Conservation (phyloP, 2,329 filamentous ascomycete species). For the Fusarium napiforme region DNA sequence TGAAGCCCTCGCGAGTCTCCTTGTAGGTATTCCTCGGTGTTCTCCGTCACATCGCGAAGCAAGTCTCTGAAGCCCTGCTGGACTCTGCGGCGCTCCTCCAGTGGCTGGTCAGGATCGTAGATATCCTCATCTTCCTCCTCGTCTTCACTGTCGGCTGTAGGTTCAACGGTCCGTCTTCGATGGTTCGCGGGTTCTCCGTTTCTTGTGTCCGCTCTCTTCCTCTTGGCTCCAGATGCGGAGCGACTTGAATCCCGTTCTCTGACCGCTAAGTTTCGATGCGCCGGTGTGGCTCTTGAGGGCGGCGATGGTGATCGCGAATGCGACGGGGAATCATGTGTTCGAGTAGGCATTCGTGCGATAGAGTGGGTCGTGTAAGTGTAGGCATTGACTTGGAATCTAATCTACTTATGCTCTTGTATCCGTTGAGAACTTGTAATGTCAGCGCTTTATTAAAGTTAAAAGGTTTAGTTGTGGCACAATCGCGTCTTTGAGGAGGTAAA, state of each 20-base stretch:
- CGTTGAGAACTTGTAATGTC: neutral
- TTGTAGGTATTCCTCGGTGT: constrained; percentile 77
- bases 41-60: constrained; percentile 69
- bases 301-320: constrained; percentile 38
- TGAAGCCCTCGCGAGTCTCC: constrained; percentile 72
- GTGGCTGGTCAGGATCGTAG: constrained; percentile 86
- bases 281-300: constrained; percentile 29
- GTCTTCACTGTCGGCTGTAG: constrained; percentile 34
- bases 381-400: neutral
- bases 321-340: constrained; percentile 35
- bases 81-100: constrained; percentile 76
- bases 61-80: constrained; percentile 77
- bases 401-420: neutral
- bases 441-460: neutral
- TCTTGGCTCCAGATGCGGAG: constrained; percentile 44
- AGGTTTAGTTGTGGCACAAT: neutral
- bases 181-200: constrained; percentile 36
- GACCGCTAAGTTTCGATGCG: constrained; percentile 40
- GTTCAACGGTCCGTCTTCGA: constrained; percentile 43
- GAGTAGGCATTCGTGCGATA: constrained; percentile 43
- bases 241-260: constrained; percentile 41
- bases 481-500: neutral
- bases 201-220: constrained; percentile 47
- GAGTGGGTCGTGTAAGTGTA: neutral
- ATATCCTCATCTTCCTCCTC: constrained; percentile 50